These are phyloP conservation scores for Trypanosoma conorhini DNA, from an alignment of 208 protist genomes.

Conservation along the genomic window DNA sequence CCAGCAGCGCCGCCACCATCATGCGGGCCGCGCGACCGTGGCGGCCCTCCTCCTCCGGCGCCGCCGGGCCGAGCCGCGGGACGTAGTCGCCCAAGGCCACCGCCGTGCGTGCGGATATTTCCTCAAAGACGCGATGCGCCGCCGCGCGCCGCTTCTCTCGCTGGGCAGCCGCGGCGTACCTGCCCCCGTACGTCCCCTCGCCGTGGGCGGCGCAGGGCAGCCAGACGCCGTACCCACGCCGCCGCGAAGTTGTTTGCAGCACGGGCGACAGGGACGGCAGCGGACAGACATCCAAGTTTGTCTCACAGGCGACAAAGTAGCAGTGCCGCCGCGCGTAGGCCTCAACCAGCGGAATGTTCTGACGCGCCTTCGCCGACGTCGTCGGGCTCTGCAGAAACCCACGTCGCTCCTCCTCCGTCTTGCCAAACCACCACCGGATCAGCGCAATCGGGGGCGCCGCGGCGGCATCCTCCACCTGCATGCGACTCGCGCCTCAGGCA, in stretches of 20 bases:
- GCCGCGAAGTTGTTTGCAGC: not conserved
- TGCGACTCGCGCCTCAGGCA: not conserved
- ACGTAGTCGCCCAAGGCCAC: slow-evolving; percentile 15
- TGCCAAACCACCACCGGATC: slow-evolving; percentile 72
- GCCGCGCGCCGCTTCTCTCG: not conserved
- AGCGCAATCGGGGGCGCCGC: slow-evolving; percentile 19
- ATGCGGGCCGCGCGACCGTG: not conserved
- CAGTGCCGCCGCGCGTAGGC: slow-evolving; percentile 49
- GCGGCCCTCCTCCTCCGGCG: not conserved
- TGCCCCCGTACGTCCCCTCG: slow-evolving; percentile 17
- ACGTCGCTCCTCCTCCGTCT: slow-evolving; percentile 51
- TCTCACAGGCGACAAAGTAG: slow-evolving; percentile 64
- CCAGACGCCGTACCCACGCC: slow-evolving; percentile 10
- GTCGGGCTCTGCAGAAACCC: slow-evolving; percentile 50
- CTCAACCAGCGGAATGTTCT: slow-evolving; percentile 60
- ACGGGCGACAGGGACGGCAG: slow-evolving; percentile 26
- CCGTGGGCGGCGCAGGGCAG: slow-evolving; percentile 18
- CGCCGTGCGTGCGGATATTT: slow-evolving; percentile 13
- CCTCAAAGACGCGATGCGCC: slow-evolving; percentile 7
- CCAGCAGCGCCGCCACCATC: slow-evolving; percentile 30
- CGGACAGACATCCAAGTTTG: slow-evolving; percentile 34
- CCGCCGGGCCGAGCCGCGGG: no score
- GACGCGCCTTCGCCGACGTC: slow-evolving; percentile 39
- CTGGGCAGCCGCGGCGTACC: slow-evolving; percentile 3
- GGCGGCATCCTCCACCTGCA: not conserved